These are phyloP conservation scores for Helianthus tuberosus DNA, from an alignment of 129 eudicot species.

Conservation along the genomic window DNA sequence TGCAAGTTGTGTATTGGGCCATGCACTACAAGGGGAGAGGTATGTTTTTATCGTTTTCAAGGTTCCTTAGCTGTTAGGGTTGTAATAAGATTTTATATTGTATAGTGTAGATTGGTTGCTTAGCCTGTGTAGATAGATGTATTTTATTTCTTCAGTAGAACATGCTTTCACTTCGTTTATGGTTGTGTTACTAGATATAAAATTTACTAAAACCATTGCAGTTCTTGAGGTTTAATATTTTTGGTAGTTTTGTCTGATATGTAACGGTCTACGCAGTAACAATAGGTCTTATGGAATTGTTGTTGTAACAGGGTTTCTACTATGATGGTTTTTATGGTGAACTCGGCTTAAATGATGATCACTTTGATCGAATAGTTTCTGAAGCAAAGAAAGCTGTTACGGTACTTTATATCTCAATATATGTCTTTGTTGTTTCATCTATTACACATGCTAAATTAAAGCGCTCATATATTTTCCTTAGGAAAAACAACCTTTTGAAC, in stretches of 20 bases:
- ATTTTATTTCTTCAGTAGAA: no score
- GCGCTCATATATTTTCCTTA: conserved; percentile 25
- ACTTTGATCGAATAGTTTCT: conserved; percentile 21
- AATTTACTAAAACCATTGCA: no score
- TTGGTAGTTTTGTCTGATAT: background rate
- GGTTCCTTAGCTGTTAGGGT: background rate
- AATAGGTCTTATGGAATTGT: conserved; percentile 1
- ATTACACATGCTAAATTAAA: background rate
- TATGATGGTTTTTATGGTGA: conserved; percentile 96
- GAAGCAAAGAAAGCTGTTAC: conserved; percentile 81
- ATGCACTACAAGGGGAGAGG: conserved; percentile 97
- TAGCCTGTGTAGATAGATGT: no score
- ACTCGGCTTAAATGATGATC: conserved; percentile 89
- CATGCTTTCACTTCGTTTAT: no score
- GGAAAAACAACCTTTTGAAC: conserved; percentile 92
- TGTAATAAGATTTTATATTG: no score
- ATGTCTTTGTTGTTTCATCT: background rate
- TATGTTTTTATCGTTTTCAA: conserved; percentile 15
- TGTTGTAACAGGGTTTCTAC: conserved; percentile 78
- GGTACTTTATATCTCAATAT: conserved; percentile 39
- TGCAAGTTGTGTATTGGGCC: conserved; percentile 44
- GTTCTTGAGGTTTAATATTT: background rate
- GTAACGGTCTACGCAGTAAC: background rate
- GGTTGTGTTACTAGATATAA: no score
- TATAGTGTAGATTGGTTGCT: no score